Conservation (phyloP, 371 early-diverging fungal species). For the Umbelopsis sp. region DNA sequence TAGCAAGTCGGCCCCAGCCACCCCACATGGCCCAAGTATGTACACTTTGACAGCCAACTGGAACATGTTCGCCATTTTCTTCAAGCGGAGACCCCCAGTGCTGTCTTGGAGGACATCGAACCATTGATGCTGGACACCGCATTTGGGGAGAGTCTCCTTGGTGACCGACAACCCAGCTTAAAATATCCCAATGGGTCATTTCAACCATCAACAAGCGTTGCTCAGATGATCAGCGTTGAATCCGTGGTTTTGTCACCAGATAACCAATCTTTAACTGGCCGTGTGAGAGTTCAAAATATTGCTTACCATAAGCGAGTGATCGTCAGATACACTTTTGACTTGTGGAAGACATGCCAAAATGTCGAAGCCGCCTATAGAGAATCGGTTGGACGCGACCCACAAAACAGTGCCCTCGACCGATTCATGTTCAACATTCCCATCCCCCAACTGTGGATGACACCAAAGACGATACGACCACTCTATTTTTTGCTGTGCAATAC, state of each 20-base stretch:
- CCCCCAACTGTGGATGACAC: not conserved
- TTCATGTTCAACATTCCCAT: slow-evolving; percentile 25
- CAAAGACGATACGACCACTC: not conserved
- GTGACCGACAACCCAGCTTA: slow-evolving; percentile 17
- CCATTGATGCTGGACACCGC: not conserved
- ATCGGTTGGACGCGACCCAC: slow-evolving; percentile 27
- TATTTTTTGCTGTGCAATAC: slow-evolving; percentile 56
- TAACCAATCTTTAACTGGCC: slow-evolving; percentile 11
- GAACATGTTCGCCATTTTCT: slow-evolving; percentile 46
- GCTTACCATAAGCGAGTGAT: slow-evolving; percentile 30
- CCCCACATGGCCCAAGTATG: slow-evolving; percentile 52
- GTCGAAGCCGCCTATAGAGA: slow-evolving; percentile 37
- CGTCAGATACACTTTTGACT: slow-evolving; percentile 26
- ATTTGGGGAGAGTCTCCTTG: slow-evolving; percentile 11
- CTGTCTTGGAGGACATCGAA: slow-evolving; percentile 31
- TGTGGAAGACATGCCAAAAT: slow-evolving; percentile 25
- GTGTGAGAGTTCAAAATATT: slow-evolving; percentile 26
- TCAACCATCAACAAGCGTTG: not conserved
- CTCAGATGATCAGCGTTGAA: slow-evolving; percentile 15
- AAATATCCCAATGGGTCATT: slow-evolving; percentile 8
- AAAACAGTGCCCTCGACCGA: slow-evolving; percentile 25
- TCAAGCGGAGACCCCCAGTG: slow-evolving; percentile 42
- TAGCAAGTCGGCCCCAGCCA: slow-evolving; percentile 41
- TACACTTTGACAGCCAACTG: slow-evolving; percentile 57
- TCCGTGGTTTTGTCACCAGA: slow-evolving; percentile 14